These are phyloP conservation scores for Pisolithus microcarpus DNA, from an alignment of 768 basidiomycete species.

Conservation along the genomic window DNA sequence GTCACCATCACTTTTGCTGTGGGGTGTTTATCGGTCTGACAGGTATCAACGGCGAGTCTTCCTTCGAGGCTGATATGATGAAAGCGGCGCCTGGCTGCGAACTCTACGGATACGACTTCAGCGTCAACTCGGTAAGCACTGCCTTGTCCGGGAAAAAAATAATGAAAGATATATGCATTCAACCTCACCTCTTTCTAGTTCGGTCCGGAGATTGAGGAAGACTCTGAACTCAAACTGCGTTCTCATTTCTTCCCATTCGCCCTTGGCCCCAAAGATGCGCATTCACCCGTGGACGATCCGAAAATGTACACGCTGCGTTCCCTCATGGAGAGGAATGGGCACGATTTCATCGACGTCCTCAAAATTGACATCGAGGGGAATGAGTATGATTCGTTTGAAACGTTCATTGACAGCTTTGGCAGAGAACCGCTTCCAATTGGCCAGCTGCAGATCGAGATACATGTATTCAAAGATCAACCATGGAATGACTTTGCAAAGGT, in stretches of 20 bases:
- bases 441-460: slow-evolving; percentile 66
- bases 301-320: slow-evolving; percentile 57
- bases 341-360: slow-evolving; percentile 62
- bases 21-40: background rate
- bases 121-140: slow-evolving; percentile 27
- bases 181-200: slow-evolving; percentile 20
- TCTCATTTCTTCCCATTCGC: slow-evolving; percentile 41
- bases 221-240: slow-evolving; percentile 22
- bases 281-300: slow-evolving; percentile 36
- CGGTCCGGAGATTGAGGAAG: slow-evolving; percentile 37
- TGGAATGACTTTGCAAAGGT: slow-evolving; percentile 51
- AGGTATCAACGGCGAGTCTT: slow-evolving; percentile 45
- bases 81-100: slow-evolving; percentile 35
- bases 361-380: slow-evolving; percentile 67
- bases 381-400: slow-evolving; percentile 55
- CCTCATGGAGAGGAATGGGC: slow-evolving; percentile 60
- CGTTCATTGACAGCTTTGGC: slow-evolving; percentile 37
- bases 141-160: background rate
- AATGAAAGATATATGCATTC: background rate
- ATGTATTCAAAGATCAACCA: slow-evolving; percentile 37
- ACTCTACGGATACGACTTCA: slow-evolving; percentile 39
- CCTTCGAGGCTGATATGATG: slow-evolving; percentile 46
- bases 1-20: background rate
- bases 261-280: slow-evolving; percentile 41
- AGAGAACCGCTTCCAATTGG: slow-evolving; percentile 56